Evolutionary conservation across 345 rosid species (phyloP).

Genomic region (Corchorus capsularis): DNA sequence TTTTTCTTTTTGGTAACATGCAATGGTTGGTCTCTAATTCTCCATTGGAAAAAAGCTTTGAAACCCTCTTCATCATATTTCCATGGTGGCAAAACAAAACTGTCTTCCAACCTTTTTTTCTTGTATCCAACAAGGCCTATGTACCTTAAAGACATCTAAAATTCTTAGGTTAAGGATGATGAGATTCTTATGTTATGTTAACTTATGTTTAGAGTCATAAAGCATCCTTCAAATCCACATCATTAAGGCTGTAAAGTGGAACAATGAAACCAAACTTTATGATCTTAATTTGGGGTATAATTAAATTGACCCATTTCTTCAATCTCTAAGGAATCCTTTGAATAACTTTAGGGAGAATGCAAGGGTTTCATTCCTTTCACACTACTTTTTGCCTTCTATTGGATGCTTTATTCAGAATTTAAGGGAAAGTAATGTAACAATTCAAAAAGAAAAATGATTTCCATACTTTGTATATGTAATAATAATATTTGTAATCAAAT

Average conservation of each 20-base stretch:
- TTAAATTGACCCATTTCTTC: conserved; percentile 10
- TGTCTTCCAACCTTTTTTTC: not conserved
- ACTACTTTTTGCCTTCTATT: conserved; percentile 23
- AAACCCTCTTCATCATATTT: not conserved
- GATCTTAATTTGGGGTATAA: conserved; percentile 2
- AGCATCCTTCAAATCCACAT: conserved; percentile 16
- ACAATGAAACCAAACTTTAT: conserved; percentile 3
- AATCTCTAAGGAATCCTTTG: conserved; percentile 32
- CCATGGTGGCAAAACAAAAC: conserved; percentile 2
- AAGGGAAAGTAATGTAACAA: not conserved
- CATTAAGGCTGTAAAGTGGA: conserved; percentile 31
- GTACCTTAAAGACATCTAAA: not conserved
- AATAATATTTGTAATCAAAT: no score
- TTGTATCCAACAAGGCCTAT: not conserved
- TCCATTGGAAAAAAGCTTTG: not conserved
- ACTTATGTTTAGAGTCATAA: not conserved
- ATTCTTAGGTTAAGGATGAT: not conserved
- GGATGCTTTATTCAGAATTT: conserved; percentile 19
- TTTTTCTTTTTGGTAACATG: conserved; percentile 12
- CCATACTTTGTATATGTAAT: not conserved
- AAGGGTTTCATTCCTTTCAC: conserved; percentile 33
- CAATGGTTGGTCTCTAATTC: not conserved
- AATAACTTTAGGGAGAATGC: conserved; percentile 20
- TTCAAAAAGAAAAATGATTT: not conserved
- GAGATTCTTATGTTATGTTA: conserved; percentile 13